Base-by-base conservation (phyloP, 2,329 filamentous ascomycete genomes). In the Cladosporium cucumerinum region DNA sequence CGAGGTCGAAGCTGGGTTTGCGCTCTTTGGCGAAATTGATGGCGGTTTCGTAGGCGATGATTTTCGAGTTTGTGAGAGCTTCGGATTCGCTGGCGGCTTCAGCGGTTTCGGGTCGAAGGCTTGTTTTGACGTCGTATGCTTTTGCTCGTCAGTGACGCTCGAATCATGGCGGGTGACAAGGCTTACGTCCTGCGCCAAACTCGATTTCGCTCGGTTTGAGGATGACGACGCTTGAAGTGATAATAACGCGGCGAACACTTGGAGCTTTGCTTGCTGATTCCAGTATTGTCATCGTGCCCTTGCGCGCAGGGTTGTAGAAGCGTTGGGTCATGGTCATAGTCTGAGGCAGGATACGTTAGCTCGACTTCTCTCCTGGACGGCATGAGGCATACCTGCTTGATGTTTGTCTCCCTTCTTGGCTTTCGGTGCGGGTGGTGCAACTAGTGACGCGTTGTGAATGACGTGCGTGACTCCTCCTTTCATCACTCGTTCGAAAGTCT, bases 171-270 rank as follows among this genome's bases (percentile, higher is more conserved):
- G 36, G 14, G 12, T n/a, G n/a, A 1, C 30, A 34, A 23, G 14
- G 10, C 34, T 58, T 18, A 58, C 55, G 34, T n/a, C n/a, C 55
- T 36, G 26, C 21, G n/a, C 39, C 48, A 11, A 28, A 34, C 55
- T 58, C 39, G 55, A 10, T 26, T 16, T 58, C 34, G 18, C 18
- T 34, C 34, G 25, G 23, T 26, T 28, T 7, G 16, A 43, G 21
- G 11, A 58, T 23, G 55, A 43, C n/a, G 34, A 58, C 34, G 55
- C 55, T 58, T 5, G 58, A 61, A 10, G 80, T 81, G 55, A 82
- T 78, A 18, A 81, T 74, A 7, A 82, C 69, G 12, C 76, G 74
- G 60, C 75, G 72, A 18, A 82, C 71, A 0, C 68, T 28, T 73
- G 1, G 70, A 7, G 10, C 4, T 46, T 12, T 21, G n/a, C n/a